Conservation (phyloP, 1,284 basidiomycete species). For the Irpex sp. region DNA sequence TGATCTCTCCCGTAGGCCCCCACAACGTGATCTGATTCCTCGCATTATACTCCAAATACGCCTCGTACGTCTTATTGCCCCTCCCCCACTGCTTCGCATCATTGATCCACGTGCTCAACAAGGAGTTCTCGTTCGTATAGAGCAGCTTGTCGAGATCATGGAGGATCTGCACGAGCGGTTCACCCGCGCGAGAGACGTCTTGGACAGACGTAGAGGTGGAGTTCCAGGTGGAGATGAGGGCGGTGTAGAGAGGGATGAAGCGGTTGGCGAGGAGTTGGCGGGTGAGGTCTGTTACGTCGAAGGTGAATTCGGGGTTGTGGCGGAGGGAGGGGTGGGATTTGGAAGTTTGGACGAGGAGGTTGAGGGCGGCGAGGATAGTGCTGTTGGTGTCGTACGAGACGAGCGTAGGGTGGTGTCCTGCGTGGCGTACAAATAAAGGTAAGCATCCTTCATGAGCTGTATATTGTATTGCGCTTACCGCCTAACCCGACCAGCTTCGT, state of each 20-base stretch:
- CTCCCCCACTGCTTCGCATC: slow-evolving; percentile 29
- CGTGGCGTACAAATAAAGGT: neutral
- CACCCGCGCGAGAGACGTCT: slow-evolving; percentile 21
- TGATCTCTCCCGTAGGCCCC: slow-evolving; percentile 37
- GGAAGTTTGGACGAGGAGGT: slow-evolving; percentile 28
- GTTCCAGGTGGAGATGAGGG: slow-evolving; percentile 28
- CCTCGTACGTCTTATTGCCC: slow-evolving; percentile 25
- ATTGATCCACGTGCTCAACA: slow-evolving; percentile 33
- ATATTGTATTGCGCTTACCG: neutral
- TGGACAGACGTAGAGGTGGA: slow-evolving; percentile 15
- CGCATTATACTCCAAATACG: slow-evolving; percentile 34
- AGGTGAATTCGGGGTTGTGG: slow-evolving; percentile 30
- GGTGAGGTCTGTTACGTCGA: slow-evolving; percentile 37
- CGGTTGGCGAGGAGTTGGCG: slow-evolving; percentile 38
- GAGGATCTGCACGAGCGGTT: slow-evolving; percentile 28
- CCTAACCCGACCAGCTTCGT: neutral
- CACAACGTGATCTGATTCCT: slow-evolving; percentile 42
- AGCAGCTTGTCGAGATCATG: slow-evolving; percentile 33
- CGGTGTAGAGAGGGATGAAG: slow-evolving; percentile 31
- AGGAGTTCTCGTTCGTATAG: slow-evolving; percentile 30
- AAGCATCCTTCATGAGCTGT: neutral
- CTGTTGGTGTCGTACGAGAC: slow-evolving; percentile 35
- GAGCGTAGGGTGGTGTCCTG: slow-evolving; percentile 29
- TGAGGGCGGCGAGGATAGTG: slow-evolving; percentile 32
- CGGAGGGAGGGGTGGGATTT: slow-evolving; percentile 16